Evolutionary conservation across 192 early-diverging fungal species (phyloP), one percentile per base, ranked within the genome.

Genomic region (Geranomyces michiganensis): DNA sequence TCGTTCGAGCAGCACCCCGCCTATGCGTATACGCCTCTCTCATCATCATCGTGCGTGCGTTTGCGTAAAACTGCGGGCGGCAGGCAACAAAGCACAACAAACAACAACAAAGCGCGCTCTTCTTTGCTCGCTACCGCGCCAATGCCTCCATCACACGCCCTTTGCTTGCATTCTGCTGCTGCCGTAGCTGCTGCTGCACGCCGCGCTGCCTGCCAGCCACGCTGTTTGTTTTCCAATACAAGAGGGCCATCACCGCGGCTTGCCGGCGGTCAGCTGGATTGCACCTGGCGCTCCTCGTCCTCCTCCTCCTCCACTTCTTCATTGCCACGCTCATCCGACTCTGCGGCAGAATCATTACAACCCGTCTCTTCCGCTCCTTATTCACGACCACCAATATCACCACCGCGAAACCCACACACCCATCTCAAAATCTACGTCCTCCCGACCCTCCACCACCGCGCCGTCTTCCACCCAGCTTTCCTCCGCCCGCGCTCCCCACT

Each of bases 391-490:
- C 36, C 43, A 48, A 47, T 7, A 21, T 43, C 63, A 48, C 41
- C 49, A 55, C 47, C 48, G 22, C 56, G 58, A 24, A 62, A 60
- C 19, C 41, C 71, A 29, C 65, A 65, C 12, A 72, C 56, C 24
- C 53, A 22, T 49, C 49, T 74, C 36, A 68, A 78, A 53, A 69
- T 82, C 7, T 80, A 73, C 62, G 67, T 79, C 67, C 73, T 82
- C 22, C 81, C 81, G 0, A 81, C 81, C 17, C 41, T 78, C 51
- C 65, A 78, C 74, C 47, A 68, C 64, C 46, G 56, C 12, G 44
- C 74, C 60, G 75, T 72, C 43, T 78, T 84, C 66, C 82, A 84
- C 68, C 27, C 76, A 6, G 68, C 68, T 5, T 77, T 79, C 60
- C 71, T 79, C 29, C 31, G 24, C 15, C 80, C 82, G 19, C 69